These are phyloP conservation scores for Tetraselmis chui DNA, from an alignment of 139 green algal species.

Conservation along the genomic window DNA sequence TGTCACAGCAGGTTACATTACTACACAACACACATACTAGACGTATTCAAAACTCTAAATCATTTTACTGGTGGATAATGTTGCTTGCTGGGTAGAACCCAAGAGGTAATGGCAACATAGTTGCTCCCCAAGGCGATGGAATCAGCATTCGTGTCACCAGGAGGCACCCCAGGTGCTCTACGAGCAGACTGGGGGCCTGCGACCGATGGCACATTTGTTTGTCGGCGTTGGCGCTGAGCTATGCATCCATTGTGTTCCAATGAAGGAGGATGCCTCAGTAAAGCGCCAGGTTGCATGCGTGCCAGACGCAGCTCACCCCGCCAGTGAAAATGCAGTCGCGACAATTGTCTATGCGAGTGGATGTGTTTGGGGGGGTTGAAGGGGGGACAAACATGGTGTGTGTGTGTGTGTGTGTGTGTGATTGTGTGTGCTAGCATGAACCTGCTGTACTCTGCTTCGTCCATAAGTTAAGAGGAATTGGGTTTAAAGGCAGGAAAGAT, in stretches of 20 bases:
- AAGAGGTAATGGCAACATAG: slow-evolving; percentile 38
- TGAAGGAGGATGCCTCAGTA: slow-evolving; percentile 21
- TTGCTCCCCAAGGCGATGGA: slow-evolving; percentile 39
- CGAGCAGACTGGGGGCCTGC: slow-evolving; percentile 18
- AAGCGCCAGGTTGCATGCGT: neutral
- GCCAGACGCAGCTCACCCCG: neutral
- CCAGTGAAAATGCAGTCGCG: neutral
- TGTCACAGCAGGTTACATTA: slow-evolving; percentile 3
- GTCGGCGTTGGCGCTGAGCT: slow-evolving; percentile 33
- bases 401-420: no score
- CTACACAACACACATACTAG: neutral
- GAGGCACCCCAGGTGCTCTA: no score
- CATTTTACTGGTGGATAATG: slow-evolving; percentile 1
- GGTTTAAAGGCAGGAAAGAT: no score
- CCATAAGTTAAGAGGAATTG: no score
- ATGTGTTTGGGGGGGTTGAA: no score
- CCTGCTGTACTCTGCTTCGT: no score
- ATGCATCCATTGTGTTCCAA: slow-evolving; percentile 24
- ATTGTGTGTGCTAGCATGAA: no score
- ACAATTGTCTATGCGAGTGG: neutral
- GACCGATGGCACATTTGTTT: slow-evolving; percentile 19
- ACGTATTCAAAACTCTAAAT: neutral
- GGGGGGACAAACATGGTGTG: no score
- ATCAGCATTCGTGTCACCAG: slow-evolving; percentile 30
- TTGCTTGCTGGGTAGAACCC: slow-evolving; percentile 34